Evolutionary conservation across 768 basidiomycete genomes (phyloP).

Genomic region (Saitozyma sp.): DNA sequence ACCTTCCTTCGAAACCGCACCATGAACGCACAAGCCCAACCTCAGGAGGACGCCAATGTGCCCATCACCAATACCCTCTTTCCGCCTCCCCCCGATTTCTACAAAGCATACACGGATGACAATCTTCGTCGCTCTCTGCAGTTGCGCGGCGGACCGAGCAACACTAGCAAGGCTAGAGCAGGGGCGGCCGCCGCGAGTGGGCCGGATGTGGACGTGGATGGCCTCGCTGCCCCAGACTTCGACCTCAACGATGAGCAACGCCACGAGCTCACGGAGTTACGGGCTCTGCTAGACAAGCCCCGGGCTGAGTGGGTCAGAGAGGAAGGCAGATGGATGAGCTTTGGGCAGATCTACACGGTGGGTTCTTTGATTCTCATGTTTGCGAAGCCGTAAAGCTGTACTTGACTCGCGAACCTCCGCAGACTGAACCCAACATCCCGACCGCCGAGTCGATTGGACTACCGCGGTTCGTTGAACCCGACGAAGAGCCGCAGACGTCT

Average conservation of each 20-base stretch:
- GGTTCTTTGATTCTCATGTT: slow-evolving; percentile 4
- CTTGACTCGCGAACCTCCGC: not conserved
- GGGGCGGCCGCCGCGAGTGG: not conserved
- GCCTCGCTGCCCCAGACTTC: not conserved
- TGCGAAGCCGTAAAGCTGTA: not conserved
- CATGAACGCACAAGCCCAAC: no score
- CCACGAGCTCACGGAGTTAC: slow-evolving; percentile 14
- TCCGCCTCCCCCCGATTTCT: slow-evolving; percentile 42
- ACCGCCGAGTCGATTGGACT: slow-evolving; percentile 32
- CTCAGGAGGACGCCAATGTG: slow-evolving; percentile 1
- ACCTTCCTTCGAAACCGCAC: no score
- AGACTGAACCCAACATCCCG: slow-evolving; percentile 34
- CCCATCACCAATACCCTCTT: slow-evolving; percentile 44
- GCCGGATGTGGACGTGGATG: not conserved
- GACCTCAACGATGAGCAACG: slow-evolving; percentile 9
- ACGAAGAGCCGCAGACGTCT: slow-evolving; percentile 28
- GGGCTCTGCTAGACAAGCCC: slow-evolving; percentile 20
- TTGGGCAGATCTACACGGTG: slow-evolving; percentile 35
- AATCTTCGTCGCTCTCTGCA: slow-evolving; percentile 20
- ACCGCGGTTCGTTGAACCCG: slow-evolving; percentile 22
- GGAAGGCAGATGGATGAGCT: slow-evolving; percentile 43
- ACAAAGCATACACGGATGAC: slow-evolving; percentile 26
- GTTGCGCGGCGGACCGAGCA: slow-evolving; percentile 13
- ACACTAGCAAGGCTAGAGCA: slow-evolving; percentile 15
- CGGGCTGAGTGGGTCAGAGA: slow-evolving; percentile 37